Evolutionary conservation across 306 rosid genomes (phyloP), one percentile per base, ranked within the genome.

Genomic region (Gastrolobium bilobum): DNA sequence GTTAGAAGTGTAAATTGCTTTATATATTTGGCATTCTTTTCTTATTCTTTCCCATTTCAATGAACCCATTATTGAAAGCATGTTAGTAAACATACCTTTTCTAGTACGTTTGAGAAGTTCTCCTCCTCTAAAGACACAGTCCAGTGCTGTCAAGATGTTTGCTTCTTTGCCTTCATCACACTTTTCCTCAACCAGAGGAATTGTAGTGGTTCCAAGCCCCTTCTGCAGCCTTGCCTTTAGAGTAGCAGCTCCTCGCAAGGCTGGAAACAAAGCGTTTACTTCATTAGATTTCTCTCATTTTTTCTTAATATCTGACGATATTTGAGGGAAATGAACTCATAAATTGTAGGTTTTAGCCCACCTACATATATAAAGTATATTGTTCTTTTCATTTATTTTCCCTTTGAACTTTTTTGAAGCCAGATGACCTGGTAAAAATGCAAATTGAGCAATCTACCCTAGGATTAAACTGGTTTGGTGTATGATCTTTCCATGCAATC

Each of bases 101-200:
- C 97, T 91, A 57, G 99, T 94, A 30, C 92, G 97, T 85, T 94
- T 94, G 82, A 94, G 99, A 83, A 94, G 92, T 54, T 87, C 90
- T 64, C 99, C 97, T 78, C 97, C 99, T 75, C 73, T 82, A 46
- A 86, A 89, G 82, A 92, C 89, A 52, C 43, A 79, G 87, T 91
- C 88, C 80, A 94, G 58, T 79, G 93, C 87, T 20, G 85, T 62
- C 82, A 89, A 66, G 33, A 86, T 76, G 71, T 82, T 87, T 65
- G 90, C 84, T 80, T 91, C 97, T 72, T 85, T 86, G 58, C 85
- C 87, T 62, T 89, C 95, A 61, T 86, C 87, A 67, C 79, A 81
- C 60, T 81, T 92, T 7, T 88, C 97, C 64, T 92, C 94, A 9
- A 83, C 77, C 56, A 85, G 80, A 31, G 88, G 84, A 81, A 91